These are phyloP conservation scores for Mollisia scopiformis DNA, from an alignment of 2,329 filamentous ascomycete genomes.

Conservation along the genomic window DNA sequence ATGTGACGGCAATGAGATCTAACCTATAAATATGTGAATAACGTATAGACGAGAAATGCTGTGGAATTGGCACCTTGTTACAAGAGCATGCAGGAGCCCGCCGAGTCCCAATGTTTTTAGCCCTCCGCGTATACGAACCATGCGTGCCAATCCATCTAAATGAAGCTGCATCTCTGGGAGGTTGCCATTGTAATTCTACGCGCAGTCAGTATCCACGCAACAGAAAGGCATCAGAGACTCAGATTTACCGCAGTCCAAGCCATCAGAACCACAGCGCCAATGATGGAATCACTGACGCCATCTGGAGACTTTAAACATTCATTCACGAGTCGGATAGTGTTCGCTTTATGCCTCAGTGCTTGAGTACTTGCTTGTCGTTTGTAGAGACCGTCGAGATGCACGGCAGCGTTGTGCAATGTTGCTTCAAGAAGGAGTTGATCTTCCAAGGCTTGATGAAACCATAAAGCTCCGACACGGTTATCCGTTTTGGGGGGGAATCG, in stretches of 20 bases:
- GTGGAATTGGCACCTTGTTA: not conserved
- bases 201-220: not conserved
- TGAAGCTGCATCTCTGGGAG: not conserved
- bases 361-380: not conserved
- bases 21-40: not conserved
- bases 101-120: not conserved
- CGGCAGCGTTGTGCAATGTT: not conserved
- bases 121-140: not conserved
- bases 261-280: not conserved
- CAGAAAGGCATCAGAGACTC: not conserved
- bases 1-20: not conserved
- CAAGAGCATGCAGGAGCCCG: not conserved
- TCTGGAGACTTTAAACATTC: not conserved
- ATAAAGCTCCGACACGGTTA: not conserved
- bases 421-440: not conserved
- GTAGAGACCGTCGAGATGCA: not conserved
- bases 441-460: not conserved
- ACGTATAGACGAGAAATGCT: not conserved
- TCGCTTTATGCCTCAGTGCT: not conserved
- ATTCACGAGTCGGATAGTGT: not conserved
- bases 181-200: not conserved
- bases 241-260: not conserved
- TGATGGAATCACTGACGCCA: not conserved
- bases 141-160: not conserved
- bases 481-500: not conserved